Evolutionary conservation across 495 filamentous ascomycete species (phyloP), one percentile per base, ranked within the genome.

Genomic region (Xylaria bambusicola): DNA sequence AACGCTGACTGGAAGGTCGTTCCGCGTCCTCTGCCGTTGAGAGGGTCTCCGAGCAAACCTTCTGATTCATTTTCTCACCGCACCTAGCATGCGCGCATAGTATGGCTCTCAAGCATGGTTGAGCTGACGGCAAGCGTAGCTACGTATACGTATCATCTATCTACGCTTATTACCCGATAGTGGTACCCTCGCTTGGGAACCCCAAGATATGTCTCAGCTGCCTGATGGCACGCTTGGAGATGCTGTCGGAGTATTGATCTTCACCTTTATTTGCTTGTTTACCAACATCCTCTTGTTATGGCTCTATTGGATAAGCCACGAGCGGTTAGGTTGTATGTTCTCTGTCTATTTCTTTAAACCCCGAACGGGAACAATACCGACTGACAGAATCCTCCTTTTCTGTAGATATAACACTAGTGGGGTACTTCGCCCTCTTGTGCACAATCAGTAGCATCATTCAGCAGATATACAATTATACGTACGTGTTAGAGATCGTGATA

Each of bases 381-480:
- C 47, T 59, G 27, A 59, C 56, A n/a, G 15, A 3, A 24, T 18
- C 2, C 48, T 51, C 12, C 24, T 15, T 6, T 26, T 7, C 5
- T 10, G 26, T 21, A 62, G 60, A 58, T 47, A 47, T 62, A 15
- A 38, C 60, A 6, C n/a, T 62, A 5, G 51, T 62, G n/a, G 60
- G 46, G 9, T 62, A 62, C 9, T 58, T 62, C 47, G 56, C 60
- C 27, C 41, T 62, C 18, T 31, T 62, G 12, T 62, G 60, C 26
- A 53, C 60, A 10, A 47, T 36, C n/a, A 58, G 54, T 36, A 62
- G 60, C 48, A 62, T 62, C 36, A 48, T 53, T 24, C 60, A 62
- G 38, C 60, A 62, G 54, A 52, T 62, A 8, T 62, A 62, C 26
- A 58, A 62, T 10, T 62, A 62, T 50, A 52, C 48, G 60, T 62